Evolutionary conservation across 352 stramenopile species (phyloP), one percentile per base, ranked within the genome.

Genomic region (Peronospora belbahrii): DNA sequence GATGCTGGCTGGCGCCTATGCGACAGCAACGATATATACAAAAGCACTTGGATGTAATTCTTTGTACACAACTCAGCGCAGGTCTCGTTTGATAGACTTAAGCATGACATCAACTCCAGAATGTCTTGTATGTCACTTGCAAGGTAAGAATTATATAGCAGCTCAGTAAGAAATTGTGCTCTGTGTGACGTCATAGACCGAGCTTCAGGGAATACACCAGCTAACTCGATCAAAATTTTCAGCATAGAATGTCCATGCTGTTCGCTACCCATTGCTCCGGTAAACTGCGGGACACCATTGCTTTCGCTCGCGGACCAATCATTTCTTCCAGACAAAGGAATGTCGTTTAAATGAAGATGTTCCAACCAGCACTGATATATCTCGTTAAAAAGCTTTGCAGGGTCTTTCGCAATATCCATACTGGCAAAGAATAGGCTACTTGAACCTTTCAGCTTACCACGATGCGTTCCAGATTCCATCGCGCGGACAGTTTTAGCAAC

Each of bases 361-460:
- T 92, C 76, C 11, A 92, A 60, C 81, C 81, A 92, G 41, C 75
- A 77, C 51, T 90, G 74, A 42, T 88, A 92, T 1, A 89, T 72
- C 9, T 83, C 72, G 42, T 80, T 81, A 49, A 90, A 90, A 50
- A 88, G 88, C 13, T 48, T 60, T 2, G 51, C 41, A 14, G 78
- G 81, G 7, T 72, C 48, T 28, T 79, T 80, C 1, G 73, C 67
- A 41, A 92, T 88, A 40, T 72, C 75, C 15, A 74, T 65, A n/a
- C 69, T 74, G 0, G 80, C 76, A 22, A 84, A 75, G 20, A 83
- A 74, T 4, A 85, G 53, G 11, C 81, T 70, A 15, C 54, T 70
- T 3, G 57, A 69, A 2, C 62, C 66, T 52, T 80, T 82, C 4
- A 70, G 39, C 14, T 66, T 75, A 30, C 48, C 56, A 18, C 61